A percentile compares a stretch with the other conserved stretches of the same genome.
Conservation (phyloP, 2,329 filamentous ascomycete genomes). For the Nigrospora sphaerica region DNA sequence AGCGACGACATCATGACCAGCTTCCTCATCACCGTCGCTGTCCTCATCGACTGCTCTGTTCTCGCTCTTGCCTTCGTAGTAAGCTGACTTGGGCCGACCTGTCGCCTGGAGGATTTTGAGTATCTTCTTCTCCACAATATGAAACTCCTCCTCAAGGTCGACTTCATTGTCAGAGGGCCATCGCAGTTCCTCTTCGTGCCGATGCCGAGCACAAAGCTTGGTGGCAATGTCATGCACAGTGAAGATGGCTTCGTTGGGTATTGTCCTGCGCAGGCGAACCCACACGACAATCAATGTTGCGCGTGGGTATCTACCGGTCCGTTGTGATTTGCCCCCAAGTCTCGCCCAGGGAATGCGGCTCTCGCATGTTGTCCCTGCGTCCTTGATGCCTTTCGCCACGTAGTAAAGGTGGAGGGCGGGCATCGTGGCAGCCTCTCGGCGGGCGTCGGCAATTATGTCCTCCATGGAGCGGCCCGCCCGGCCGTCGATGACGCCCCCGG, state of each 20-base stretch:
- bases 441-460: conserved; percentile 18
- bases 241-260: conserved; percentile 11
- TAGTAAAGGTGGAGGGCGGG: conserved; percentile 15
- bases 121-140: conserved; percentile 15
- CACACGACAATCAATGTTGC: conserved; percentile 20
- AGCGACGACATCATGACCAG: neutral
- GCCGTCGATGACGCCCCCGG: conserved; percentile 14
- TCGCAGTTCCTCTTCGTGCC: conserved; percentile 12
- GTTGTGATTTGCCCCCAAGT: conserved; percentile 9
- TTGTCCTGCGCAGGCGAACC: conserved; percentile 15
- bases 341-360: conserved; percentile 23
- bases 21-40: conserved; percentile 1
- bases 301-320: conserved; percentile 11
- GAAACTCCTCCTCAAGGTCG: conserved; percentile 14
- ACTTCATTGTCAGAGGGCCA: conserved; percentile 12
- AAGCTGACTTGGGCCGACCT: conserved; percentile 6
- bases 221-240: conserved; percentile 11
- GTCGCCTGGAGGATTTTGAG: conserved; percentile 10
- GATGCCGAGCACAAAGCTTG: conserved; percentile 12
- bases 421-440: conserved; percentile 15
- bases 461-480: conserved; percentile 8
- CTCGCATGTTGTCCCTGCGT: conserved; percentile 11
- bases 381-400: conserved; percentile 17
- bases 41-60: conserved; percentile 13
- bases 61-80: conserved; percentile 10